Percentiles rank a stretch among this genome's conserved stretches.
phyloP scores from a whole-genome alignment of 805 yeast species.

The Lachancea quebecensis region DNA sequence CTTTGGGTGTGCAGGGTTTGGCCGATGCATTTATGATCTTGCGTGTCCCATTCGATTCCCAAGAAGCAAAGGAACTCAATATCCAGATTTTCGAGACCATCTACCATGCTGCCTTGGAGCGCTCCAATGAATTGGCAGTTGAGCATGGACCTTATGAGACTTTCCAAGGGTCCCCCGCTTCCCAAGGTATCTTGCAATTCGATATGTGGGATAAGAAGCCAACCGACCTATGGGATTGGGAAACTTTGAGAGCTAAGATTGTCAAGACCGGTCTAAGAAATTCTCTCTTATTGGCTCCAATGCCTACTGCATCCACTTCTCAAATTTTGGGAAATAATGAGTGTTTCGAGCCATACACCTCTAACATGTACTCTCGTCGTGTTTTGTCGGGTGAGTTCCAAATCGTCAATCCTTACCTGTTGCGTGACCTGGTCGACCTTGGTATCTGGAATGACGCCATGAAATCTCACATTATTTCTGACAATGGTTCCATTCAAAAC shows the following conservation, averaged over 20 bases:
- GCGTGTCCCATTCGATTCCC: slow-evolving; percentile 80
- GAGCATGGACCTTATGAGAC: slow-evolving; percentile 63
- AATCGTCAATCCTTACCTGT: slow-evolving; percentile 78
- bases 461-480: slow-evolving; percentile 68
- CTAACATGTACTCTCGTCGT: slow-evolving; percentile 85
- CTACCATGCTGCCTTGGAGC: slow-evolving; percentile 87
- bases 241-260: slow-evolving; percentile 51
- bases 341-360: slow-evolving; percentile 94
- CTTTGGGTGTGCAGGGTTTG: slow-evolving; percentile 97
- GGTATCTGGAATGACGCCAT: slow-evolving; percentile 78
- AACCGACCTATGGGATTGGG: slow-evolving; percentile 83
- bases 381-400: slow-evolving; percentile 92
- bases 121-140: slow-evolving; percentile 74
- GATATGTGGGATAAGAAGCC: slow-evolving; percentile 85
- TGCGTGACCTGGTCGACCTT: slow-evolving; percentile 72
- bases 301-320: slow-evolving; percentile 98
- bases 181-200: slow-evolving; percentile 75
- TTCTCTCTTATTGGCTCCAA: slow-evolving; percentile 84
- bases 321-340: slow-evolving; percentile 91
- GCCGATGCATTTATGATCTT: slow-evolving; percentile 82
- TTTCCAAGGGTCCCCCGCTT: slow-evolving; percentile 83
- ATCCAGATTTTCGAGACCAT: slow-evolving; percentile 89
- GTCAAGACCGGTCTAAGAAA: slow-evolving; percentile 67
- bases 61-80: slow-evolving; percentile 68
- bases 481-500: slow-evolving; percentile 80